phyloP scores from a whole-genome alignment of 1,139 yeast genomes.

The Lodderomyces elongisporus region DNA sequence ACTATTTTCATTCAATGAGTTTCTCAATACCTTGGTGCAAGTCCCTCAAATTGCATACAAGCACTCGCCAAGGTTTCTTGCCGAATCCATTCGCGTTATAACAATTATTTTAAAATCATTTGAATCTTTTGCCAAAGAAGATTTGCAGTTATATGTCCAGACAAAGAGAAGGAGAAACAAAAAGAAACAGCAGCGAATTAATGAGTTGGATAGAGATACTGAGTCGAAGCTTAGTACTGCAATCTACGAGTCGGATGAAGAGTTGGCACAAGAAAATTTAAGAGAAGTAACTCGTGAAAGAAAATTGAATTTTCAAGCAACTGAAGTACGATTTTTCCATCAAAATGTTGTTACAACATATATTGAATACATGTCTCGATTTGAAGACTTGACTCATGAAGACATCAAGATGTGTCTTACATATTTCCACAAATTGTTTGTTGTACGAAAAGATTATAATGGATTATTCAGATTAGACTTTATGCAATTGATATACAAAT shows the following conservation, averaged over 20 bases:
- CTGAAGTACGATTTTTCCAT: constrained; percentile 40
- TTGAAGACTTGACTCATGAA: constrained; percentile 54
- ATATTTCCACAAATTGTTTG: constrained; percentile 70
- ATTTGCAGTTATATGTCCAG: constrained; percentile 52
- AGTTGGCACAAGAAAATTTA: constrained; percentile 33
- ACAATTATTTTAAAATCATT: constrained; percentile 64
- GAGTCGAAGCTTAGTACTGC: constrained; percentile 29
- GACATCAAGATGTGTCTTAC: constrained; percentile 63
- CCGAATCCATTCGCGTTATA: constrained; percentile 60
- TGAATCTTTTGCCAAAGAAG: constrained; percentile 61
- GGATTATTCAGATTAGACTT: constrained; percentile 73
- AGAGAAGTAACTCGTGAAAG: constrained; percentile 41
- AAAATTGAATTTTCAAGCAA: constrained; percentile 43
- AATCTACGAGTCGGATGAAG: constrained; percentile 40
- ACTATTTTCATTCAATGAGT: constrained; percentile 60
- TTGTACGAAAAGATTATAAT: constrained; percentile 53
- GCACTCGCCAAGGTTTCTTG: constrained; percentile 61
- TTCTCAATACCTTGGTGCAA: constrained; percentile 52
- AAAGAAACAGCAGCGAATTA: constrained; percentile 11
- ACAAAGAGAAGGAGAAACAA: constrained; percentile 36
- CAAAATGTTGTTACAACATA: constrained; percentile 46
- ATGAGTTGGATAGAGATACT: constrained; percentile 24
- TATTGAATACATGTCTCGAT: constrained; percentile 48
- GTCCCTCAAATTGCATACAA: constrained; percentile 64
- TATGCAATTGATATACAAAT: constrained; percentile 38